These are phyloP conservation scores for Thozetella sp. DNA, from an alignment of 495 filamentous ascomycete genomes.

Conservation along the genomic window DNA sequence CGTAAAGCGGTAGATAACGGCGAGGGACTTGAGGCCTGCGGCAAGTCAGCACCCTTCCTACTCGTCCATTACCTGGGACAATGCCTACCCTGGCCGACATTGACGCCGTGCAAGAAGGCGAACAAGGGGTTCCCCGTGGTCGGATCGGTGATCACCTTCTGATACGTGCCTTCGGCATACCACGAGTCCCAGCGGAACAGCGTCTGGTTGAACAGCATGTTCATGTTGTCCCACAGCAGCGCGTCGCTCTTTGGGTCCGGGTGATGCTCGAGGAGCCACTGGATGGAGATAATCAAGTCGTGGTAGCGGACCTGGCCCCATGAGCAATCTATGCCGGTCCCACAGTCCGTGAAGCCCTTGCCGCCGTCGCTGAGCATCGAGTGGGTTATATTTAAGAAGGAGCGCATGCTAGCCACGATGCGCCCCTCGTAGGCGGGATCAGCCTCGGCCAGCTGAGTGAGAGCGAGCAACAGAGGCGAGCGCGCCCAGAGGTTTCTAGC, in stretches of 20 bases:
- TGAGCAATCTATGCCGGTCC: constrained; percentile 13
- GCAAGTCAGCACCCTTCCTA: neutral
- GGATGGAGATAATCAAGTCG: constrained; percentile 29
- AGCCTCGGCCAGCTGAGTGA: constrained; percentile 47
- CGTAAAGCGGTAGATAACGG: constrained; percentile 24
- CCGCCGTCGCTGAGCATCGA: constrained; percentile 35
- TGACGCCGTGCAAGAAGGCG: constrained; percentile 28
- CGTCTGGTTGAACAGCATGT: constrained; percentile 20
- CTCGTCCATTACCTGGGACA: neutral
- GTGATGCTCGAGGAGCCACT: constrained; percentile 56
- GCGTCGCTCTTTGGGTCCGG: constrained; percentile 17
- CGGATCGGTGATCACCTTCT: constrained; percentile 13
- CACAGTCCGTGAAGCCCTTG: constrained; percentile 15
- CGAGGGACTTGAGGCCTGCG: constrained; percentile 18
- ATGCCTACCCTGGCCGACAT: constrained; percentile 28
- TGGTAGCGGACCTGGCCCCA: constrained; percentile 25
- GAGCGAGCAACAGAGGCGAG: constrained; percentile 41
- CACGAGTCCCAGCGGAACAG: constrained; percentile 18
- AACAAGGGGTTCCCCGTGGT: constrained; percentile 8
- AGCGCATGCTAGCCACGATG: constrained; percentile 35
- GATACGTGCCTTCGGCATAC: constrained; percentile 13
- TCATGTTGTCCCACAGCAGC: constrained; percentile 32
- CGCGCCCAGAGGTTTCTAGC: constrained; percentile 57
- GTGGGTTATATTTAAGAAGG: constrained; percentile 38
- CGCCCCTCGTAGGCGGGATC: constrained; percentile 32